Conservation (phyloP, 768 basidiomycete species). For the Candolleomyces eurysporus region DNA sequence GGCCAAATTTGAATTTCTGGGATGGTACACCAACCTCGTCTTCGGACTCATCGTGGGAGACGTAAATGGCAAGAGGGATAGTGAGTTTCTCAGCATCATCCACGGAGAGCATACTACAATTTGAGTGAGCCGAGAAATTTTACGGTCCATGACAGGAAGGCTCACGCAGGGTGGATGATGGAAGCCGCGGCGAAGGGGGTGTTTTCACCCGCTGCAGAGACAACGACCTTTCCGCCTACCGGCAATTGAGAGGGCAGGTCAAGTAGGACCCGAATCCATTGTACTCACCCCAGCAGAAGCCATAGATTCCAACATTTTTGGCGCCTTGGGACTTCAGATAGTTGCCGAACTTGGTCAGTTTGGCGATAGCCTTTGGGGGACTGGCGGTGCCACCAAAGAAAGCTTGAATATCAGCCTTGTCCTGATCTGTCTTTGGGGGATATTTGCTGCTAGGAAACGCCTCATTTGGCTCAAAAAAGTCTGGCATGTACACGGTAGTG, state of each 20-base stretch:
- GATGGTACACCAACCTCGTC: conserved; percentile 41
- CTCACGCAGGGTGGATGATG: conserved; percentile 57
- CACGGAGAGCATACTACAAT: conserved; percentile 45
- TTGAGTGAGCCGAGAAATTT: background rate
- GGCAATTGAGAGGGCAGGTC: background rate
- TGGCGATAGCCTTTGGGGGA: conserved; percentile 34
- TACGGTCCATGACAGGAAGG: conserved; percentile 15
- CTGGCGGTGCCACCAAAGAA: conserved; percentile 60
- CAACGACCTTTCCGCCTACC: conserved; percentile 50
- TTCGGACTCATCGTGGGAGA: conserved; percentile 56
- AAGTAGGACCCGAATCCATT: background rate
- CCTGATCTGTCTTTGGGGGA: conserved; percentile 53
- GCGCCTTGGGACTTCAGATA: conserved; percentile 41
- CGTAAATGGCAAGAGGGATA: conserved; percentile 54
- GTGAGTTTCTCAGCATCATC: conserved; percentile 49
- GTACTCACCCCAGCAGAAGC: conserved; percentile 53
- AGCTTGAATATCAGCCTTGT: conserved; percentile 49
- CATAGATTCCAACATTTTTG: conserved; percentile 47
- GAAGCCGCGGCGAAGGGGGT: conserved; percentile 49
- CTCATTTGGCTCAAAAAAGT: conserved; percentile 56
- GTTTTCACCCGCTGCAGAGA: conserved; percentile 34
- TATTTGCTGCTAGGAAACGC: conserved; percentile 49
- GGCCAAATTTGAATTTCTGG: background rate
- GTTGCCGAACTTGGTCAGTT: conserved; percentile 41
- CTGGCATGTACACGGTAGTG: conserved; percentile 63